A percentile compares a stretch with the other conserved stretches of the same genome.
These are phyloP conservation scores for Gossypium rotundifolium DNA, from an alignment of 345 rosid species.

Conservation along the genomic window DNA sequence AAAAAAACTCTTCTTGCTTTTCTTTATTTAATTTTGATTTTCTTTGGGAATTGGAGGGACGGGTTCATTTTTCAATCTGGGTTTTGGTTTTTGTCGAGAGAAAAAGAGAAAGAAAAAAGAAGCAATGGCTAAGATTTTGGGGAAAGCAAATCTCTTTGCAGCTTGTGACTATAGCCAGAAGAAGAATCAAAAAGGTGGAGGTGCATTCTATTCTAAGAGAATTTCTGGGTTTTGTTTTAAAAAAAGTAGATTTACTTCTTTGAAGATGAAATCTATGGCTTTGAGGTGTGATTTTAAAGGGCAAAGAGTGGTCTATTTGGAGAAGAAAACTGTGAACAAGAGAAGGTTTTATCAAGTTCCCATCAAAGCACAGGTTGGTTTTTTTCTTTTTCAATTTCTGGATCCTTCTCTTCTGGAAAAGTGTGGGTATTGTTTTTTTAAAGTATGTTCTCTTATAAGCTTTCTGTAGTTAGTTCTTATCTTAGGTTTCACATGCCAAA, in stretches of 20 bases:
- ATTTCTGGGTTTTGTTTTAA: constrained; percentile 15
- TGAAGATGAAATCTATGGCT: constrained; percentile 29
- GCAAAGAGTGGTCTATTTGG: constrained; percentile 29
- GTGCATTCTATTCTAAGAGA: constrained; percentile 24
- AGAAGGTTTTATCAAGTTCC: constrained; percentile 24
- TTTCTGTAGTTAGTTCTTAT: not conserved
- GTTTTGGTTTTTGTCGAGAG: constrained; percentile 5
- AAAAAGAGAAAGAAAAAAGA: not conserved
- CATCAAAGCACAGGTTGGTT: constrained; percentile 54
- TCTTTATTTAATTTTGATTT: not conserved
- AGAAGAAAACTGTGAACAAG: constrained; percentile 21
- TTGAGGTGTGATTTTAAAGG: constrained; percentile 44
- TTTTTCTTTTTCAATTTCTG: not conserved
- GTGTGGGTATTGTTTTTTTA: not conserved
- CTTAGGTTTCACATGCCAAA: not conserved
- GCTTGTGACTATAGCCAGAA: constrained; percentile 20
- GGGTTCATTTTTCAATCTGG: constrained; percentile 2
- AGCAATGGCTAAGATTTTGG: constrained; percentile 45
- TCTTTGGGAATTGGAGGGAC: constrained; percentile 4
- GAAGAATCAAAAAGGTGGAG: constrained; percentile 19
- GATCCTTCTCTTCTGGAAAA: not conserved
- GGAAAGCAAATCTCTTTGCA: constrained; percentile 37
- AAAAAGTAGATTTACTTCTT: constrained; percentile 25
- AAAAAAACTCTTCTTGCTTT: not conserved
- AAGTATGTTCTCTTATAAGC: not conserved